Evolutionary conservation across 805 yeast species (phyloP).

Genomic region (Metschnikowia lunata): DNA sequence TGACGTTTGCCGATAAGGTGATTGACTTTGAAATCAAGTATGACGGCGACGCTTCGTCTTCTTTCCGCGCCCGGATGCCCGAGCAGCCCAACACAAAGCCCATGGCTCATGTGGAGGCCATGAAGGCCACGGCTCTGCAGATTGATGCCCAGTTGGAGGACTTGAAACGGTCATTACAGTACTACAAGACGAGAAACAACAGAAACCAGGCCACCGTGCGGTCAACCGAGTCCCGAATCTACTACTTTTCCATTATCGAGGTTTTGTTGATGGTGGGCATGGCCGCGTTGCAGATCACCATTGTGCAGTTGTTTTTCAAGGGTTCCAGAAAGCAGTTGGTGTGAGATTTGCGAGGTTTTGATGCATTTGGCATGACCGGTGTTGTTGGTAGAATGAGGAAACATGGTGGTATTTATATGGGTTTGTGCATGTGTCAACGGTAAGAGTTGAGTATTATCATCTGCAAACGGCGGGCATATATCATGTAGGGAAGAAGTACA

Average conservation of each 20-base stretch:
- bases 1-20: conserved; percentile 75
- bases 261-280: conserved; percentile 69
- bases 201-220: conserved; percentile 87
- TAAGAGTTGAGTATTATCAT: too few species aligned
- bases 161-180: conserved; percentile 59
- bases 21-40: conserved; percentile 75
- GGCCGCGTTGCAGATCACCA: conserved; percentile 64
- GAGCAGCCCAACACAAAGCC: conserved; percentile 45
- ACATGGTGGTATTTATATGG: too few species aligned
- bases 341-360: conserved; percentile 16
- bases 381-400: too few species aligned
- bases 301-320: conserved; percentile 68
- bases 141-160: conserved; percentile 59
- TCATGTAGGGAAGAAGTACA: too few species aligned
- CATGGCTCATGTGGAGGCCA: conserved; percentile 47
- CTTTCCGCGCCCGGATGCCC: conserved; percentile 62
- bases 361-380: too few species aligned
- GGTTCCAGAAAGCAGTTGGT: conserved; percentile 67
- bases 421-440: too few species aligned
- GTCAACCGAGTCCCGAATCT: conserved; percentile 73
- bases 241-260: conserved; percentile 70
- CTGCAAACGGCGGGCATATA: too few species aligned
- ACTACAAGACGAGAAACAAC: conserved; percentile 85
- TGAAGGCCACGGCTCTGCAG: conserved; percentile 50
- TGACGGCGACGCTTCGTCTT: conserved; percentile 37